phyloP scores from a whole-genome alignment of 768 basidiomycete genomes.

The Roridomyces roridus region DNA sequence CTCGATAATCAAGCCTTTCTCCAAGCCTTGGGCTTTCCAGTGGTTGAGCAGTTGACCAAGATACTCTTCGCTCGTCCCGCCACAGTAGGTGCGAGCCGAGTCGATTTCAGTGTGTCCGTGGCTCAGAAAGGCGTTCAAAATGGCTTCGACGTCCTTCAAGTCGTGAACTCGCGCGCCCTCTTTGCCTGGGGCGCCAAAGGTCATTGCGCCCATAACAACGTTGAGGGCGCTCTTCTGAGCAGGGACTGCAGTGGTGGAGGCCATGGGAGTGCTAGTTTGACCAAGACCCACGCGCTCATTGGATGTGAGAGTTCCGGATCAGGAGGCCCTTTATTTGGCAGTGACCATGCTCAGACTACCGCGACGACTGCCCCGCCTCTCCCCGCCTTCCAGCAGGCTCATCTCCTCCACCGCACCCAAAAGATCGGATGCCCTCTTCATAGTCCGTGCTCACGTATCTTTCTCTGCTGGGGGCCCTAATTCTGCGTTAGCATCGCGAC shows the following conservation, averaged over 20 bases:
- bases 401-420: conserved; percentile 52
- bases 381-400: conserved; percentile 35
- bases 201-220: conserved; percentile 64
- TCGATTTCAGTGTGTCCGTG: conserved; percentile 64
- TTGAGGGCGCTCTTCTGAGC: conserved; percentile 50
- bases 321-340: neutral
- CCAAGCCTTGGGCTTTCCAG: conserved; percentile 55
- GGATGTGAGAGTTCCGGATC: neutral
- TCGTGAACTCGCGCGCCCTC: conserved; percentile 57
- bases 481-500: conserved; percentile 81
- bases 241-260: conserved; percentile 15
- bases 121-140: conserved; percentile 57
- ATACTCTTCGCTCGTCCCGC: conserved; percentile 61
- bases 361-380: conserved; percentile 34
- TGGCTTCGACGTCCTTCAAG: conserved; percentile 52
- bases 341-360: conserved; percentile 37
- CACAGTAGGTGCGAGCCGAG: conserved; percentile 55
- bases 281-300: too few species aligned
- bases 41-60: conserved; percentile 51
- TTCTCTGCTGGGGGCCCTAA: conserved; percentile 16
- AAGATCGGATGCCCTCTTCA: conserved; percentile 85
- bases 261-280: conserved; percentile 20
- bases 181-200: conserved; percentile 55
- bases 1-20: conserved; percentile 58
- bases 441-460: conserved; percentile 57